Evolutionary conservation across 2,329 filamentous ascomycete genomes (phyloP).

Genomic region (Paecilomyces niveus): DNA sequence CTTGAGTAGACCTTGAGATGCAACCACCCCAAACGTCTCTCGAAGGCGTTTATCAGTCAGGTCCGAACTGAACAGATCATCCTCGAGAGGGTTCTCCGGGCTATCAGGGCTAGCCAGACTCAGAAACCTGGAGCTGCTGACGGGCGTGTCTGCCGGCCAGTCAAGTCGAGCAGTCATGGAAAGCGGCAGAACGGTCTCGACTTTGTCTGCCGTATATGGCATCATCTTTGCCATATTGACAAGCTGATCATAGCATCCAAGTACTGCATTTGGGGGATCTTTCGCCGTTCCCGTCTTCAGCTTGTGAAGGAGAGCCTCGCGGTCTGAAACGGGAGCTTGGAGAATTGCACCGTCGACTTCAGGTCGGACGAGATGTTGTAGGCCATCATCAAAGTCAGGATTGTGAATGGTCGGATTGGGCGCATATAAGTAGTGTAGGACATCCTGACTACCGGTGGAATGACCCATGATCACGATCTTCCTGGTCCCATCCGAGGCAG

Average conservation of each 20-base stretch:
- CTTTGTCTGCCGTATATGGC: conserved; percentile 11
- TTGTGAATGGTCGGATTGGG: conserved; percentile 30
- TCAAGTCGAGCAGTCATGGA: conserved; percentile 25
- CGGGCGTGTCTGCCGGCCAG: conserved; percentile 30
- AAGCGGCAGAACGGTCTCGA: conserved; percentile 26
- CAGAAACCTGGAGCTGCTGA: conserved; percentile 53
- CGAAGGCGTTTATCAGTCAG: conserved; percentile 52
- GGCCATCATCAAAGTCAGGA: conserved; percentile 18
- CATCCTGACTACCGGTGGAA: conserved; percentile 62
- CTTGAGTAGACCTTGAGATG: conserved; percentile 27
- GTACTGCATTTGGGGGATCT: conserved; percentile 6
- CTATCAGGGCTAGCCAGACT: conserved; percentile 48
- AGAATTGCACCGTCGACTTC: conserved; percentile 67
- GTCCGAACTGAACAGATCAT: conserved; percentile 85
- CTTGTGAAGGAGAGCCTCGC: conserved; percentile 51
- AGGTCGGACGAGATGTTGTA: conserved; percentile 36
- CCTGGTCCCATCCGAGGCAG: conserved; percentile 16
- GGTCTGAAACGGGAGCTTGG: conserved; percentile 73
- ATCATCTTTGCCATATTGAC: conserved; percentile 23
- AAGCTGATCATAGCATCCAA: conserved; percentile 24
- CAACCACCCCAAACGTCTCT: conserved; percentile 56
- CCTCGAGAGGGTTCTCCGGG: conserved; percentile 57
- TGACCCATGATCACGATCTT: conserved; percentile 64
- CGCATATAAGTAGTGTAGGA: conserved; percentile 54
- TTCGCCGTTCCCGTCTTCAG: conserved; percentile 12